Evolutionary conservation across 1,284 basidiomycete genomes (phyloP), one percentile per base, ranked within the genome.

Genomic region (Apiotrichum brassicae): DNA sequence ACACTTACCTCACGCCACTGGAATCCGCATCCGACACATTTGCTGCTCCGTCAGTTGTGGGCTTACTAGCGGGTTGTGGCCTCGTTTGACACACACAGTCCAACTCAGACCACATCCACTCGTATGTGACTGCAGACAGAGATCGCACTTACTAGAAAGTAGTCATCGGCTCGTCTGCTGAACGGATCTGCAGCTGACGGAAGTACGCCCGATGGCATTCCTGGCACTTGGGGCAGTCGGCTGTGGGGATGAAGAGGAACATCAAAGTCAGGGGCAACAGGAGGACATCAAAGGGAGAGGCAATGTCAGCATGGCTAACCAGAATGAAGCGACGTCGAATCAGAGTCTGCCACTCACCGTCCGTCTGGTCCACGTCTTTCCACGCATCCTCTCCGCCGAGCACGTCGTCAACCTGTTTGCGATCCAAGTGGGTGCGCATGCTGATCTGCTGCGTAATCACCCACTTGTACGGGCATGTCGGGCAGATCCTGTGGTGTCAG

Each of bases 81-180:
- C 7, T 30, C 28, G 28, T 30, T n/a, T n/a, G n/a, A n/a, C n/a
- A n/a, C n/a, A n/a, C n/a, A n/a, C n/a, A n/a, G n/a, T n/a, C n/a
- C n/a, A n/a, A n/a, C n/a, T n/a, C n/a, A n/a, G n/a, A n/a, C n/a
- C n/a, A n/a, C n/a, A n/a, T n/a, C n/a, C n/a, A n/a, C n/a, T n/a
- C n/a, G n/a, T n/a, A n/a, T n/a, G n/a, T n/a, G n/a, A n/a, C n/a
- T n/a, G n/a, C n/a, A n/a, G n/a, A n/a, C n/a, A n/a, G n/a, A n/a
- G n/a, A n/a, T 30, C 11, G 6, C 26, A 61, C 70, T 60, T 52
- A 81, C 87, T 75, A 78, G 87, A 92, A 95, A 1, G 87, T 95
- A 8, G 92, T 95, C 87, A 92, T 93, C 6, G 92, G 92, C 67
- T 95, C 92, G 70, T 95, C 92, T 0, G 94, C 94, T 62, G 89